A percentile compares a stretch with the other conserved stretches of the same genome.
These are phyloP conservation scores for Ogataea chonburiensis DNA, from an alignment of 805 yeast genomes.

Conservation along the genomic window DNA sequence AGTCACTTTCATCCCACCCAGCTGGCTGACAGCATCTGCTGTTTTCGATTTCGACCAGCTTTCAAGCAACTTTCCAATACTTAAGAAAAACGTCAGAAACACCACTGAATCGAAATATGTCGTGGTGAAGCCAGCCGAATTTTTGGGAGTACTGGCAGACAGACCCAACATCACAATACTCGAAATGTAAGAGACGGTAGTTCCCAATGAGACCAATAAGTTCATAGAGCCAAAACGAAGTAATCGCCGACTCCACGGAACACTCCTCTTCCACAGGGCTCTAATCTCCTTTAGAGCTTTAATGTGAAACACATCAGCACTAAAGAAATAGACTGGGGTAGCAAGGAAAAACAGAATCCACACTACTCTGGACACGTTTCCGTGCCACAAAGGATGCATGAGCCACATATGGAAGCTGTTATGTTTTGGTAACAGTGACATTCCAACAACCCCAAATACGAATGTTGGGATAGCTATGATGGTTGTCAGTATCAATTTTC, in stretches of 20 bases:
- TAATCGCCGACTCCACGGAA: constrained; percentile 53
- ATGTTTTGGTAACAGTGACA: constrained; percentile 51
- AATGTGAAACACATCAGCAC: constrained; percentile 68
- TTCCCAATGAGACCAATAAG: constrained; percentile 68
- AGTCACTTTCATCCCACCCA: constrained; percentile 51
- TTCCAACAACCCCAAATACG: constrained; percentile 64
- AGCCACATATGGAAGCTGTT: constrained; percentile 51
- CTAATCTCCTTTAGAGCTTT: constrained; percentile 62
- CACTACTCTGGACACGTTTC: constrained; percentile 57
- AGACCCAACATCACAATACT: constrained; percentile 56
- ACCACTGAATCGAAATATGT: constrained; percentile 80
- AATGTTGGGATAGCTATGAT: constrained; percentile 63
- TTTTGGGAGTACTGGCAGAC: constrained; percentile 36
- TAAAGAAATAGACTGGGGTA: constrained; percentile 72
- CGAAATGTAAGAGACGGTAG: constrained; percentile 68
- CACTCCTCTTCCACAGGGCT: constrained; percentile 55
- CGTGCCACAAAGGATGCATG: constrained; percentile 60
- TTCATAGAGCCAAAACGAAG: constrained; percentile 79
- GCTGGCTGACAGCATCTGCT: constrained; percentile 57
- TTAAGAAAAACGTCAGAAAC: constrained; percentile 66
- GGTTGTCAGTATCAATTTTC: constrained; percentile 48
- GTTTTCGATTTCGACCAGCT: constrained; percentile 65
- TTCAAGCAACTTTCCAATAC: constrained; percentile 70
- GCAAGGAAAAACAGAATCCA: constrained; percentile 66
- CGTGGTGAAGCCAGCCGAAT: constrained; percentile 48